These are phyloP conservation scores for Pseudofabraea citricarpa DNA, from an alignment of 2,329 filamentous ascomycete genomes.

Conservation along the genomic window DNA sequence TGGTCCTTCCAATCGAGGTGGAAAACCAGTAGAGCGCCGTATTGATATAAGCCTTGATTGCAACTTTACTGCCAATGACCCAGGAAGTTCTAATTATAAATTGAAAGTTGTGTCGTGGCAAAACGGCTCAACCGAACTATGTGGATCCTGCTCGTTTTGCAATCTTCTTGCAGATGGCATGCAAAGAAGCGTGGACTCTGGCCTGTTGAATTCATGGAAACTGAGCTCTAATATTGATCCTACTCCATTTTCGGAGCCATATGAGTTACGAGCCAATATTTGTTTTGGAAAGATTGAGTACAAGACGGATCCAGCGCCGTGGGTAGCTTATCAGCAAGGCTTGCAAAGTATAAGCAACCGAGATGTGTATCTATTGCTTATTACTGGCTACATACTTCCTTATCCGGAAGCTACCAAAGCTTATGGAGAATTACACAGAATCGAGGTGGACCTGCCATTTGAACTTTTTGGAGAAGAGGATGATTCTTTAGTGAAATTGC, in stretches of 20 bases:
- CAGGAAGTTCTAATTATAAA: no score
- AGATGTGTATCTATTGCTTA: neutral
- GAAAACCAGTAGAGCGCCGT: no score
- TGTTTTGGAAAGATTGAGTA: neutral
- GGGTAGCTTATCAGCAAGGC: neutral
- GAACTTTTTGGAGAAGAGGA: conserved; percentile 8
- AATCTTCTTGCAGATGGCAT: neutral
- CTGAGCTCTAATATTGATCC: neutral
- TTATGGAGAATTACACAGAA: neutral
- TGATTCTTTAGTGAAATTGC: neutral
- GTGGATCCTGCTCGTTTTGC: no score
- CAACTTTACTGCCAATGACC: no score
- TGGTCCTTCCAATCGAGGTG: no score
- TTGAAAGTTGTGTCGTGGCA: no score
- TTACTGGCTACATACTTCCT: neutral
- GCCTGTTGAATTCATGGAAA: neutral
- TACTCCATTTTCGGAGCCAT: neutral
- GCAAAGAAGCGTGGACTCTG: neutral
- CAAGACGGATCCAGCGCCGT: neutral
- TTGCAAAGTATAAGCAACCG: neutral
- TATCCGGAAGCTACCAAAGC: neutral
- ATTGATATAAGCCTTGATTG: no score
- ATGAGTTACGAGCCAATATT: neutral
- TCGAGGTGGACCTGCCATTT: conserved; percentile 5
- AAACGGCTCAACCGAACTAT: no score